A percentile compares a stretch with the other conserved stretches of the same genome.
phyloP scores from a whole-genome alignment of 768 basidiomycete genomes.

The Coprinopsis sp. region DNA sequence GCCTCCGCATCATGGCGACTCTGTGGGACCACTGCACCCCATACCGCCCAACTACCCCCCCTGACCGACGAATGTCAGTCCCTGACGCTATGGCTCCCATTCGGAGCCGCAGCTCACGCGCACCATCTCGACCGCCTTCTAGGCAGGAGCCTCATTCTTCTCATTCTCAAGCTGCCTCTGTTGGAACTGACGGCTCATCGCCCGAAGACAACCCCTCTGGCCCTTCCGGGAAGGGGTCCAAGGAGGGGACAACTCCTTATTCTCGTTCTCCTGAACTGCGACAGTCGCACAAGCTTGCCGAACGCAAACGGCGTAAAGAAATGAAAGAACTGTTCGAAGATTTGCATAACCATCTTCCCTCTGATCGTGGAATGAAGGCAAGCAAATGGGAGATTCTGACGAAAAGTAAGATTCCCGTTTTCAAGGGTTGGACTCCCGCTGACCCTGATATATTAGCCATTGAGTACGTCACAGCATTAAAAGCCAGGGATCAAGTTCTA shows the following conservation, averaged over 20 bases:
- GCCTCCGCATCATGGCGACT: slow-evolving; percentile 46
- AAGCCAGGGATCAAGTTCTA: slow-evolving; percentile 74
- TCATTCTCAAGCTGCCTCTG: slow-evolving; percentile 35
- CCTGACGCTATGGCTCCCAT: slow-evolving; percentile 49
- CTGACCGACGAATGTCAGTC: slow-evolving; percentile 76
- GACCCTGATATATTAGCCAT: slow-evolving; percentile 51
- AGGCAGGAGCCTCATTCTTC: slow-evolving; percentile 48
- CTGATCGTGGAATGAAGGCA: slow-evolving; percentile 90
- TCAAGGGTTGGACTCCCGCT: slow-evolving; percentile 6
- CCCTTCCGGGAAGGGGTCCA: too few relatives aligned
- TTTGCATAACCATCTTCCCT: slow-evolving; percentile 86
- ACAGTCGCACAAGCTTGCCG: slow-evolving; percentile 95
- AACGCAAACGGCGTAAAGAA: slow-evolving; percentile 94
- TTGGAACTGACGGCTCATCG: slow-evolving; percentile 4
- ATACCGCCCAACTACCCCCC: slow-evolving; percentile 51
- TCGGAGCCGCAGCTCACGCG: slow-evolving; percentile 50
- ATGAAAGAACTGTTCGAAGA: slow-evolving; percentile 99
- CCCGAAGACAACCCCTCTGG: neutral
- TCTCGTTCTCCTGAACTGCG: slow-evolving; percentile 93
- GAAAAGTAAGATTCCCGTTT: slow-evolving; percentile 62
- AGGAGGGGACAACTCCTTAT: slow-evolving; percentile 74
- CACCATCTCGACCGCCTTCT: slow-evolving; percentile 69
- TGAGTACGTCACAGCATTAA: slow-evolving; percentile 79
- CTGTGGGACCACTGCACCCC: slow-evolving; percentile 41
- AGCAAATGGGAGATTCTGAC: slow-evolving; percentile 99